Evolutionary conservation across 352 stramenopile genomes (phyloP).

Genomic region (Phytophthora ohioensis): DNA sequence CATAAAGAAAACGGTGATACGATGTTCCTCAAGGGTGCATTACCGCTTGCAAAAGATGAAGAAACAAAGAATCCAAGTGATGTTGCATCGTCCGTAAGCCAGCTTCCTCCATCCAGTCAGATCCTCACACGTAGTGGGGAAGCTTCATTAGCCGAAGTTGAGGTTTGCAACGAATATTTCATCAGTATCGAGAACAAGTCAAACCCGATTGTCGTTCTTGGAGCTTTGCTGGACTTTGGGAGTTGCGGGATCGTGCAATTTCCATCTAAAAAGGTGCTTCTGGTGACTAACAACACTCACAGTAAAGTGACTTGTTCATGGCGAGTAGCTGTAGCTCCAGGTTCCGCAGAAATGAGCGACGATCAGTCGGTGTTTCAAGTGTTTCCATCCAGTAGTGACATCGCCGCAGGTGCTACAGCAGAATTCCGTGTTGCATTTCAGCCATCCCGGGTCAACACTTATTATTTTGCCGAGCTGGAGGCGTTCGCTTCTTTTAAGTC

Average conservation of each 20-base stretch:
- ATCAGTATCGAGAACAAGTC: conserved; percentile 62
- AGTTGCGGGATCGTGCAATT: conserved; percentile 66
- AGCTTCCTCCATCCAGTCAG: conserved; percentile 37
- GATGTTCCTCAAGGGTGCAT: conserved; percentile 68
- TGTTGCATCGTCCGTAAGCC: not conserved
- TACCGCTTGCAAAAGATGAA: conserved; percentile 41
- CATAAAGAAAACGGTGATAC: conserved; percentile 73
- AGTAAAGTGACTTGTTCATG: conserved; percentile 87
- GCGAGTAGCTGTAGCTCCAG: conserved; percentile 57
- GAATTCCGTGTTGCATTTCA: conserved; percentile 90
- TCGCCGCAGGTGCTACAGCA: conserved; percentile 69
- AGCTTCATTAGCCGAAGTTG: conserved; percentile 72
- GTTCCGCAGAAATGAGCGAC: conserved; percentile 9
- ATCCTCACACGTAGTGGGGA: conserved; percentile 90
- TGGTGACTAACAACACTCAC: conserved; percentile 88
- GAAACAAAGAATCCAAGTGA: conserved; percentile 18
- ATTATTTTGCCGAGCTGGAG: conserved; percentile 93
- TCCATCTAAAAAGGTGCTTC: conserved; percentile 72
- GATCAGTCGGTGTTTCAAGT: conserved; percentile 68
- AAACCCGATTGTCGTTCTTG: conserved; percentile 61
- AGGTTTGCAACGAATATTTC: conserved; percentile 90
- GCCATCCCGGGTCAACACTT: conserved; percentile 78
- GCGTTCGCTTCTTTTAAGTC: conserved; percentile 92
- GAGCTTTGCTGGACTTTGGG: conserved; percentile 81
- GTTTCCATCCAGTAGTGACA: conserved; percentile 77